Base-by-base conservation (phyloP, 768 basidiomycete genomes). In the Hirschioporus abietinus region DNA sequence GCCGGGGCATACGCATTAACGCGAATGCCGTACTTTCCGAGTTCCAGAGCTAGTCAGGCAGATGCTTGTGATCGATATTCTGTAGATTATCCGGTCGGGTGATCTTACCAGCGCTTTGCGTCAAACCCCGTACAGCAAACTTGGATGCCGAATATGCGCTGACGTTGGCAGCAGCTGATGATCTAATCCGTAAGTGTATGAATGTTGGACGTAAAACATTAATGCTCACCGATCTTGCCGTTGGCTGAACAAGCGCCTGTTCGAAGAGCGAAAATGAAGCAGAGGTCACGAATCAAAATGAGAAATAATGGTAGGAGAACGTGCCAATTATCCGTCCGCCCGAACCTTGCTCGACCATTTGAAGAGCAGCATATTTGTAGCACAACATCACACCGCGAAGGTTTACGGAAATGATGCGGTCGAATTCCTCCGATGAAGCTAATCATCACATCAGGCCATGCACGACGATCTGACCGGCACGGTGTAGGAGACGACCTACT, bases 1-100 rank as follows among this genome's bases (percentile, higher is more conserved):
- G 74, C 72, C 2, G 64, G 73, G 1, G 58, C 80, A 63, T 81
- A 81, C 1, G 79, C 76, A 42, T 83, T 83, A 20, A 81, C 80
- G 0, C 78, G 81, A 36, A 82, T 83, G 7, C 71, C 71, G 65
- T 81, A 68, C 27, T 68, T 68, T 8, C 74, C 80, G 3, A 81
- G 70, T 68, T 82, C 80, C 23, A 71, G 52, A 0, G 81, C 80
- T 82, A 57, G 20, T 8, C 25, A 0, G 64, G 10, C 12, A 8
- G 62, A 60, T 9, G 64, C 26, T 35, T 60, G 17, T 52, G n/a
- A n/a, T 36, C 27, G 30, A 20, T 42, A n/a, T 52, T 58, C 7
- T 7, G 42, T 12, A 52, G 20, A 35, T 64, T 36, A 9, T 25
- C 27, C 24, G 58, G n/a, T 8, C 30, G 18, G 10, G 25, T 65